Percentiles rank a stretch among this genome's conserved stretches.
These are phyloP conservation scores for Penicillium silybi DNA, from an alignment of 495 filamentous ascomycete genomes.

Conservation along the genomic window DNA sequence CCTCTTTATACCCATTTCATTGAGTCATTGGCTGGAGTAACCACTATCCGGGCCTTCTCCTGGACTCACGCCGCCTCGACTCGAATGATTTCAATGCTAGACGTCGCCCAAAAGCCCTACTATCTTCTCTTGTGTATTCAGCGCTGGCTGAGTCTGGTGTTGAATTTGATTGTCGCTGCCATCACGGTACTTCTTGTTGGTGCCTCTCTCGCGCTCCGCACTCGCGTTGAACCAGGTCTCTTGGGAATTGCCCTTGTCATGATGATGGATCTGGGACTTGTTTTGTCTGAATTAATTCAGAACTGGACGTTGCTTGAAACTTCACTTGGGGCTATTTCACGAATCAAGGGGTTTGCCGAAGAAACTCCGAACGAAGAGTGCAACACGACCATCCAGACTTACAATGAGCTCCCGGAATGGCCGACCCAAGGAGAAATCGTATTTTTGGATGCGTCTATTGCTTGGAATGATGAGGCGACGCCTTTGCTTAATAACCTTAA, in stretches of 20 bases:
- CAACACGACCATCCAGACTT: slow-evolving; percentile 2
- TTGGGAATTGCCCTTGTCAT: slow-evolving; percentile 28
- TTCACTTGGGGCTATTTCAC: slow-evolving; percentile 23
- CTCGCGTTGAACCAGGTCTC: slow-evolving; percentile 15
- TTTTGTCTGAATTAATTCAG: slow-evolving; percentile 19
- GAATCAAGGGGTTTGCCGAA: slow-evolving; percentile 31
- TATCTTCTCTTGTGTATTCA: slow-evolving; percentile 42
- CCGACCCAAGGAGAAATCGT: slow-evolving; percentile 71
- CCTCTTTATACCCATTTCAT: slow-evolving; percentile 41
- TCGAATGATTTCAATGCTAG: no score
- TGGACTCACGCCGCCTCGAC: slow-evolving; percentile 14
- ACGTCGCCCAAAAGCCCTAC: slow-evolving; percentile 31
- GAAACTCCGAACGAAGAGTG: slow-evolving; percentile 22
- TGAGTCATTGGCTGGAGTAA: slow-evolving; percentile 36
- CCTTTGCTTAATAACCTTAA: slow-evolving; percentile 39
- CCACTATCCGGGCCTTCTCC: slow-evolving; percentile 39
- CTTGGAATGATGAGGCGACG: slow-evolving; percentile 58
- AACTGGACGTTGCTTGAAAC: slow-evolving; percentile 28
- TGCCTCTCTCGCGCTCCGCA: slow-evolving; percentile 13
- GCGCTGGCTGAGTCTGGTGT: slow-evolving; percentile 32
- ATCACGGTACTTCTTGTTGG: slow-evolving; percentile 25
- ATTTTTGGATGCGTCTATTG: slow-evolving; percentile 64
- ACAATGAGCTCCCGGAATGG: slow-evolving; percentile 46
- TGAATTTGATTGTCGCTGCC: slow-evolving; percentile 21
- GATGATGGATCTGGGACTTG: slow-evolving; percentile 22